Base-by-base conservation (phyloP, 106 monocot species). In the Apostasia ramifera region DNA sequence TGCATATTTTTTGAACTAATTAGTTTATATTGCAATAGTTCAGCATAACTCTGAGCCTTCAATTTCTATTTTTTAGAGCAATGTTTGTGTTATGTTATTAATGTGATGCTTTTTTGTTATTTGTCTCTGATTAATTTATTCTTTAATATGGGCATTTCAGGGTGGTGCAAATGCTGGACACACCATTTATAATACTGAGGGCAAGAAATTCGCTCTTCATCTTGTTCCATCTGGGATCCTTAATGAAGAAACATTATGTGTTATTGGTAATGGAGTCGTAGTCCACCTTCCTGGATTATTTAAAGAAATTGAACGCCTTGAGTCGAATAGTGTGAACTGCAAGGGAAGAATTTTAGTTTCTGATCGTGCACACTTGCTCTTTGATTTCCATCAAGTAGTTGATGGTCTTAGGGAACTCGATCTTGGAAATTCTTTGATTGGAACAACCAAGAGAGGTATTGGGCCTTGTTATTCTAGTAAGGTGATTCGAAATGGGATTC, bases 131-230 rank as follows among this genome's bases (percentile, higher is more conserved):
- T 37, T 51, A 50, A 37, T 12, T 57, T 44, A 42, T 74, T 48
- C 66, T 47, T 63, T 78, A 44, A 8, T n/a, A 12, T 26, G 26
- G 26, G 26, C 26, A 26, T 26, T 49, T 47, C 66, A 97, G 95
- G 95, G 95, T 69, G 95, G 95, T 66, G 89, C 95, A 68, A 97
- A 97, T 85, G 95, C 95, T 26, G 95, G 95, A 5, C 95, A 92
- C 63, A 97, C 95, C 43, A 92, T 97, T 13, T 97, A 97, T 63
- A 97, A 92, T 54, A 53, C 92, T 8, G 92, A 92, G 47, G 95
- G 95, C 6, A 89, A 89, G 73, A 97, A 89, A 44, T 97, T 97
- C 77, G 86, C 95, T 56, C 92, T 92, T 13, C 95, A 95, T 73
- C 91, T 95, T 52, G 84, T 95, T 66, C 95, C 95, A 60, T 95